Percentiles rank a stretch among this genome's conserved stretches.
These are phyloP conservation scores for Ustilago cynodontis DNA, from an alignment of 1,284 basidiomycete genomes.

Conservation along the genomic window DNA sequence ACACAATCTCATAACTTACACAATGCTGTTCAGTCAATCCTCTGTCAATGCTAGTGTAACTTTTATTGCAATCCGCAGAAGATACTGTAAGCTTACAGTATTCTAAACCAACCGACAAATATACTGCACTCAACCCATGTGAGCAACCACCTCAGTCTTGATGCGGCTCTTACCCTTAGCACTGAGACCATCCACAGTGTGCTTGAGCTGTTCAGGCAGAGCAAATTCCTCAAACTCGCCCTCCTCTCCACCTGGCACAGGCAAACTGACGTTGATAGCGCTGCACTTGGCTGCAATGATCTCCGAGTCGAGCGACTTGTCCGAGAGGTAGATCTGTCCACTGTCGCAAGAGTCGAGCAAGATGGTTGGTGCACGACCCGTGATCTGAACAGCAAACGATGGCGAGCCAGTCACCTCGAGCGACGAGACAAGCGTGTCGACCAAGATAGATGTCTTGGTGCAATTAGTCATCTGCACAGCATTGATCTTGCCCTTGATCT, in stretches of 20 bases:
- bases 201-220: slow-evolving; percentile 96
- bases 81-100: neutral
- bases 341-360: slow-evolving; percentile 94
- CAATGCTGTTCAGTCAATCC: no score
- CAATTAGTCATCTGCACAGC: slow-evolving; percentile 84
- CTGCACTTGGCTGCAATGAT: slow-evolving; percentile 96
- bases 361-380: slow-evolving; percentile 88
- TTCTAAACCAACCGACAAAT: neutral
- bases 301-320: slow-evolving; percentile 82
- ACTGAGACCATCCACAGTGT: slow-evolving; percentile 78
- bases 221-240: slow-evolving; percentile 91
- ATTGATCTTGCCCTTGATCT: slow-evolving; percentile 94
- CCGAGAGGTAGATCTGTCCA: slow-evolving; percentile 93
- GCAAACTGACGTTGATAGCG: slow-evolving; percentile 90
- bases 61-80: neutral
- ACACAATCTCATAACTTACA: no score
- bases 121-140: slow-evolving; percentile 43
- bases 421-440: slow-evolving; percentile 91
- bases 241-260: slow-evolving; percentile 87
- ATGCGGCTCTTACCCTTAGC: slow-evolving; percentile 77
- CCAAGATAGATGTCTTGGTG: slow-evolving; percentile 86
- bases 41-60: neutral
- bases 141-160: slow-evolving; percentile 65
- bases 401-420: slow-evolving; percentile 89
- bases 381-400: slow-evolving; percentile 92